Evolutionary conservation across 2,329 filamentous ascomycete species (phyloP).

Genomic region (Nothophaeocryptopus gaeumannii): DNA sequence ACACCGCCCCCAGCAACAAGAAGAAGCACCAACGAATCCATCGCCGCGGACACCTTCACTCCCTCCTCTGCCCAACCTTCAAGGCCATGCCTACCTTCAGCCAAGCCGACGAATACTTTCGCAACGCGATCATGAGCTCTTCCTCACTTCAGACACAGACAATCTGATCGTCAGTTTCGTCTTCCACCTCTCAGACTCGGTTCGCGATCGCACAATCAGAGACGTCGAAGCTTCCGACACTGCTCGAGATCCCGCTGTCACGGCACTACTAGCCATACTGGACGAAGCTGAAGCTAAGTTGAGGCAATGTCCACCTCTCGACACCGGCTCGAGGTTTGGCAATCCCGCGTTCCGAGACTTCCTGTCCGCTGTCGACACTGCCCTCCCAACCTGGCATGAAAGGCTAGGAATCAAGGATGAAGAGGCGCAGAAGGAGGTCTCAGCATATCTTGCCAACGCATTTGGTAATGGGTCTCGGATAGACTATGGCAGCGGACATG

Average conservation of each 20-base stretch:
- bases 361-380: slow-evolving; percentile 60
- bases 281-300: slow-evolving; percentile 67
- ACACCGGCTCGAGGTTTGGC: slow-evolving; percentile 89
- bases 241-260: slow-evolving; percentile 59
- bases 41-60: slow-evolving; percentile 73
- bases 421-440: slow-evolving; percentile 65
- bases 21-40: slow-evolving; percentile 46
- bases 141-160: slow-evolving; percentile 73
- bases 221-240: slow-evolving; percentile 50
- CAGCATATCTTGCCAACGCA: slow-evolving; percentile 75
- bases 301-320: slow-evolving; percentile 69
- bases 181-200: slow-evolving; percentile 79
- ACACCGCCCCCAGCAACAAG: slow-evolving; percentile 50
- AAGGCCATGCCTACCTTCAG: slow-evolving; percentile 56
- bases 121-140: slow-evolving; percentile 73
- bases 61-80: slow-evolving; percentile 60
- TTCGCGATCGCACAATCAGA: slow-evolving; percentile 67
- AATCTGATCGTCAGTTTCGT: slow-evolving; percentile 77
- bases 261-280: slow-evolving; percentile 66
- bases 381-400: slow-evolving; percentile 61
- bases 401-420: slow-evolving; percentile 53
- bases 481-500: slow-evolving; percentile 95
- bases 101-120: slow-evolving; percentile 82
- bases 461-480: slow-evolving; percentile 85
- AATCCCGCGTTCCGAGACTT: slow-evolving; percentile 88